Evolutionary conservation across 208 protist species (phyloP), one percentile per base, ranked within the genome.

Genomic region (Spongospora subterranea): DNA sequence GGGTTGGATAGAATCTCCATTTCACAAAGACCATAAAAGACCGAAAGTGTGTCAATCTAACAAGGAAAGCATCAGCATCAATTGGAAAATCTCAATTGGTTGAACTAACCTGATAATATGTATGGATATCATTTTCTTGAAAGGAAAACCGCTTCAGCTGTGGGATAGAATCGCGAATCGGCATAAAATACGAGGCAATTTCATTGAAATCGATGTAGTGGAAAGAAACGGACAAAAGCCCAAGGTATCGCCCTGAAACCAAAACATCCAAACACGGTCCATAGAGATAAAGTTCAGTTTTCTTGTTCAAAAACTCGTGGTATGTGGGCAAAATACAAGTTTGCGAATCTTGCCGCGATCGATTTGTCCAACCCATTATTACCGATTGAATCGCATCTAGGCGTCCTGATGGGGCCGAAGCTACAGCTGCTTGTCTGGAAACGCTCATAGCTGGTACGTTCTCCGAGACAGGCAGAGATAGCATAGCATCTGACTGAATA

Each of bases 201-300:
- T 35, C 6, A n/a, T 82, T 82, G 71, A 82, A 82, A n/a, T 82
- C 71, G 6, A 82, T 43, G n/a, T 82, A 82, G 40, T 82, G 71
- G n/a, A 82, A 82, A 35, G 71, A 35, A 43, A 82, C 35, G 6
- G 71, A 35, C 6, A 35, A 6, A 35, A 82, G 6, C 6, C 13
- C 35, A 13, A n/a, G 11, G n/a, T 43, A 82, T 43, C 71, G 6
- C 13, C 40, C 40, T 20, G 71, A 45, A 6, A 82, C 35, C n/a
- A 82, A 43, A 6, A 43, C 71, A 20, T 82, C 71, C n/a, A 82
- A 43, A 82, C 71, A 82, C 6, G 71, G 71, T 20, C 71, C 71
- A 43, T 39, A 82, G 13, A 82, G 6, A n/a, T n/a, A 45, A 35
- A 82, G 71, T 43, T 82, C 17, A 13, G 17, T 35, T 43, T 82